Percentiles rank a stretch among this genome's conserved stretches.
Evolutionary conservation across 139 green algal species (phyloP).

Genomic region (Closterium sp.): DNA sequence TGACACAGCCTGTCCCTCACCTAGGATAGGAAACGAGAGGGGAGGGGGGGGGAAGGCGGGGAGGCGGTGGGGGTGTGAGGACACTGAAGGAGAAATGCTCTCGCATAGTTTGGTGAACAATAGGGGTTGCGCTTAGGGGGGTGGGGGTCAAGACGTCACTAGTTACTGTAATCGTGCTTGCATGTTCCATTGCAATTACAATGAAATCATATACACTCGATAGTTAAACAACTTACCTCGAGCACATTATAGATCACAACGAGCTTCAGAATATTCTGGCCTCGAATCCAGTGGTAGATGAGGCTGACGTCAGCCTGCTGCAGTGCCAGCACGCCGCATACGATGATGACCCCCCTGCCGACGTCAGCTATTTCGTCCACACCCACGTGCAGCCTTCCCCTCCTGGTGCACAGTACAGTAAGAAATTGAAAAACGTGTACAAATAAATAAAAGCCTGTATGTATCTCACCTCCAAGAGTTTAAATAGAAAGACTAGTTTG

Average conservation of each 20-base stretch:
- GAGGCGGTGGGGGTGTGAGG: too few species aligned
- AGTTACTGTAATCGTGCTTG: too few species aligned
- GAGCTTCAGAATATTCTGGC: slow-evolving; percentile 61
- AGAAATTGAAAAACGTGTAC: too few species aligned
- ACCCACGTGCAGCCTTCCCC: neutral
- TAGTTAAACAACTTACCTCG: slow-evolving; percentile 47
- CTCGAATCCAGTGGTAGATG: slow-evolving; percentile 61
- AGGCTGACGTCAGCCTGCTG: slow-evolving; percentile 49
- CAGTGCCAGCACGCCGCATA: neutral
- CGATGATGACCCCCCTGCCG: neutral
- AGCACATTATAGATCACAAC: slow-evolving; percentile 59
- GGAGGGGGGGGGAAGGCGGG: too few species aligned
- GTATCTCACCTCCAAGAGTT: slow-evolving; percentile 50
- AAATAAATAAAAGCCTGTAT: too few species aligned
- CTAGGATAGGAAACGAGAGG: slow-evolving; percentile 1
- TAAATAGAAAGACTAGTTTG: slow-evolving; percentile 60
- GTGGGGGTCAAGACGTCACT: too few species aligned
- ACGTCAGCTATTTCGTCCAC: neutral
- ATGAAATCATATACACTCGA: too few species aligned
- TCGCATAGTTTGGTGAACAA: too few species aligned
- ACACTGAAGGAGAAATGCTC: too few species aligned
- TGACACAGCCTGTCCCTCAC: slow-evolving; percentile 13
- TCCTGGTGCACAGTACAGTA: neutral
- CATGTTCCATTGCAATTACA: too few species aligned
- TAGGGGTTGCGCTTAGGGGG: too few species aligned